Evolutionary conservation across 139 green algal genomes (phyloP), one percentile per base, ranked within the genome.

Genomic region (Yamagishiella unicocca): DNA sequence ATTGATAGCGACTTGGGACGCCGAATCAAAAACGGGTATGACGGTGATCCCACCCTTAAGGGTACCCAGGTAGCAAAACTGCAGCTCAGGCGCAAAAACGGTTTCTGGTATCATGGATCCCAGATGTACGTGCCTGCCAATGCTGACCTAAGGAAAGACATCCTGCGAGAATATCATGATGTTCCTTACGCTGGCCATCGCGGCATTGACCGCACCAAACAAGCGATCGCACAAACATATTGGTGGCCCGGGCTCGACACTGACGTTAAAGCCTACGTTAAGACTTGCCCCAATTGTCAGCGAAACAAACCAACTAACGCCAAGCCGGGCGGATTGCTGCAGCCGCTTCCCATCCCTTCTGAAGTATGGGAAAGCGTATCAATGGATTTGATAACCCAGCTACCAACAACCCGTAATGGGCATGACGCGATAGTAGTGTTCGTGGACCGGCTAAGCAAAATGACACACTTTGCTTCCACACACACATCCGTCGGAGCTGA

Each of bases 391-490:
- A 89, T 94, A 22, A 85, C 83, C 12, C 40, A 62, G 8, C 35
- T 94, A 25, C 88, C 83, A 33, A 31, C 43, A 42, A 91, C 91
- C 14, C 31, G 31, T 4, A 27, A 31, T 66, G 88, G 88, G 21
- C 40, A 89, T 53, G 71, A 87, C 24, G 40, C 89, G 14, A 91
- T 94, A 12, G 31, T 90, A 4, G 87, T 90, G 0, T 79, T 91
- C 31, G 91, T 93, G 12, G 91, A 94, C 81, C 80, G 85, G 0
- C 80, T 94, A 0, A 88, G 82, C 31, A 92, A 94, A 42, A 92
- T 92, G 88, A 66, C 84, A 4, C 82, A 89, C 43, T 58, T 92
- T 40, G 82, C 74, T 22, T 54, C 88, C 0, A 87, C n/a, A n/a
- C n/a, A n/a, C n/a, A n/a, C n/a, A n/a, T n/a, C n/a, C n/a, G n/a